Percentiles rank a stretch among this genome's conserved stretches.
Evolutionary conservation across 345 rosid species (phyloP).

Genomic region (Noccaea bulbosa): DNA sequence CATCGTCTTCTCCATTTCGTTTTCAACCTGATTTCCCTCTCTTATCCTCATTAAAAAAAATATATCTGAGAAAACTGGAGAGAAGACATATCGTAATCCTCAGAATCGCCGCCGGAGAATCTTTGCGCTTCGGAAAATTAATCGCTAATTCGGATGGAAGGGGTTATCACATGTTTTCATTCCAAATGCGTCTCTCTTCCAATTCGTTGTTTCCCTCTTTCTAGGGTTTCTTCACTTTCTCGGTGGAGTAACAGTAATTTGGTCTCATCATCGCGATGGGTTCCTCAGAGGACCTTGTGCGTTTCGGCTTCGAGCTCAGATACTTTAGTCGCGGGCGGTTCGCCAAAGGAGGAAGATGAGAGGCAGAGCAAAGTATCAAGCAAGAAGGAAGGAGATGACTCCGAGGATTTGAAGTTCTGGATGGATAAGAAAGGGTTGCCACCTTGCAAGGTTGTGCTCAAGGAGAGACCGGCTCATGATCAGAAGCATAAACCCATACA

Average conservation of each 20-base stretch:
- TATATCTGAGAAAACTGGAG: constrained; percentile 18
- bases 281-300: constrained; percentile 46
- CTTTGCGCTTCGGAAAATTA: constrained; percentile 8
- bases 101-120: constrained; percentile 42
- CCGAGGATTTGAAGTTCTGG: constrained; percentile 80
- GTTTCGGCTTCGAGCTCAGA: constrained; percentile 60
- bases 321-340: constrained; percentile 61
- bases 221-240: constrained; percentile 47
- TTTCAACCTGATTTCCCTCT: constrained; percentile 48
- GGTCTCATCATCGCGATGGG: constrained; percentile 38
- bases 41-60: constrained; percentile 39
- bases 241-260: constrained; percentile 41
- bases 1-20: constrained; percentile 34
- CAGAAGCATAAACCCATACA: constrained; percentile 73
- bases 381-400: constrained; percentile 58
- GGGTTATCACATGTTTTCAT: constrained; percentile 51
- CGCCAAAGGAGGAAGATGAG: constrained; percentile 54
- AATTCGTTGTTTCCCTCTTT: constrained; percentile 39
- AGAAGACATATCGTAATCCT: constrained; percentile 17
- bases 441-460: constrained; percentile 80
- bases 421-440: constrained; percentile 92
- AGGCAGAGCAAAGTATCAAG: constrained; percentile 47
- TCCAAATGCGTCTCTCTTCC: constrained; percentile 55
- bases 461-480: constrained; percentile 74
- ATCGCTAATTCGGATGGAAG: constrained; percentile 35